A percentile compares a stretch with the other conserved stretches of the same genome.
Conservation (phyloP, 2,329 filamentous ascomycete genomes). For the Claviceps pusilla region DNA sequence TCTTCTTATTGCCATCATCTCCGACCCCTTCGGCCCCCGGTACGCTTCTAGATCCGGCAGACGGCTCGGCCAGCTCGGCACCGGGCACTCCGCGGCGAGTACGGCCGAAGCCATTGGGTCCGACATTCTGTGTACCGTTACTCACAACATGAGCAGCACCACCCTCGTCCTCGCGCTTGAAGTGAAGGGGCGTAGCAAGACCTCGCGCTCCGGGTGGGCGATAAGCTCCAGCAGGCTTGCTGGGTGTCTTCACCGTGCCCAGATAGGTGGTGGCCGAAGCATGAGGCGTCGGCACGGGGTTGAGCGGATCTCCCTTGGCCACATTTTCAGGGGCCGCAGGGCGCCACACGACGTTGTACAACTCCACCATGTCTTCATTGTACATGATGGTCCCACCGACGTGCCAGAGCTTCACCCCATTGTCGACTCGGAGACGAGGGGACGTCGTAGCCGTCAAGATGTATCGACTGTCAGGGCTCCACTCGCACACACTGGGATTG, state of each 20-base stretch:
- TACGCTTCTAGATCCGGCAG: conserved; percentile 54
- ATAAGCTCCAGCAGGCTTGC: conserved; percentile 94
- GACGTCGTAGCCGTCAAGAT: conserved; percentile 97
- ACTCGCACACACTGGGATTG: conserved; percentile 91
- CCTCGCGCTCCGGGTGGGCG: conserved; percentile 87
- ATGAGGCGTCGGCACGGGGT: conserved; percentile 62
- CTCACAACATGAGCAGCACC: conserved; percentile 72
- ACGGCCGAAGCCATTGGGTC: conserved; percentile 66
- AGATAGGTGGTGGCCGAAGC: conserved; percentile 69
- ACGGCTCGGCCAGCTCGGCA: conserved; percentile 55
- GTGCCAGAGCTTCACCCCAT: conserved; percentile 91
- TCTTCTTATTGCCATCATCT: conserved; percentile 67
- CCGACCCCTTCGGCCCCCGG: conserved; percentile 47
- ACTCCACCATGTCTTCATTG: conserved; percentile 83
- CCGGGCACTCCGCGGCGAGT: conserved; percentile 70
- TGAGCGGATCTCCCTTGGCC: conserved; percentile 53
- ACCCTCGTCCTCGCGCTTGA: conserved; percentile 95
- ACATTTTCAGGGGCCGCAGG: conserved; percentile 52
- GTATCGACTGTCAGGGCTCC: conserved; percentile 90
- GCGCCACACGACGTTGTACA: conserved; percentile 84
- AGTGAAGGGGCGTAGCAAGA: conserved; percentile 74
- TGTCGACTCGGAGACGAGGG: conserved; percentile 87
- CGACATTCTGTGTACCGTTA: conserved; percentile 58
- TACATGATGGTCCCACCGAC: conserved; percentile 82
- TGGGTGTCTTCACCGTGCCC: conserved; percentile 78